Evolutionary conservation across 1,284 basidiomycete species (phyloP), one percentile per base, ranked within the genome.

Genomic region (Ceratobasidium sp.): DNA sequence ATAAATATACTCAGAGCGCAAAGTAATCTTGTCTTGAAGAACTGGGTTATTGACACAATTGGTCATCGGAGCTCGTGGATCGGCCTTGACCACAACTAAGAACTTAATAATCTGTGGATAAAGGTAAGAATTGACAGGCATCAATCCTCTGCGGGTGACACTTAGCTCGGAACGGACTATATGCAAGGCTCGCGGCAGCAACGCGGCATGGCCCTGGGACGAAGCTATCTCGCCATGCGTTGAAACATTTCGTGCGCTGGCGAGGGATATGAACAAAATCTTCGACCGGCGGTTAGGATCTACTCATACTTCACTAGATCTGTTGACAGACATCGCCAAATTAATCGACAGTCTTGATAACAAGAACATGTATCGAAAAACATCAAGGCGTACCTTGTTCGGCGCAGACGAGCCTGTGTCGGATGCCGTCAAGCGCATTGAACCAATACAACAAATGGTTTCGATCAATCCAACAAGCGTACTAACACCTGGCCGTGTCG

Each of bases 101-200:
- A 65, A 43, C 62, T 46, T 37, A 22, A 37, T 5, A 46, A 65
- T 46, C 29, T 65, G 8, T 65, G 40, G 43, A 65, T 46, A n/a
- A 65, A 65, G 62, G 62, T 65, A 9, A 65, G 62, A 43, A 29
- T 13, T 11, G 19, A 64, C 29, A 11, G 25, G 29, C 29, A 8
- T 9, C 9, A n/a, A n/a, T 64, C 19, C n/a, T 59, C 17, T 54
- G 22, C 25, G 17, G 32, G 19, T 43, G 34, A 46, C 13, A 29
- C 62, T 65, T 37, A 65, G 11, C 40, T 44, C 22, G 9, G 5
- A 44, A 19, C 37, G 46, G 62, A 65, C 62, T 25, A 25, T 65
- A 43, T 65, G 46, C 40, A 65, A 46, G n/a, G 62, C 62, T 22
- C 62, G 25, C 44, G 43, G 62, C 13, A 65, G 62, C 62, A 46